Evolutionary conservation across 768 basidiomycete genomes (phyloP).

Genomic region (Rhizopogon vulgaris): DNA sequence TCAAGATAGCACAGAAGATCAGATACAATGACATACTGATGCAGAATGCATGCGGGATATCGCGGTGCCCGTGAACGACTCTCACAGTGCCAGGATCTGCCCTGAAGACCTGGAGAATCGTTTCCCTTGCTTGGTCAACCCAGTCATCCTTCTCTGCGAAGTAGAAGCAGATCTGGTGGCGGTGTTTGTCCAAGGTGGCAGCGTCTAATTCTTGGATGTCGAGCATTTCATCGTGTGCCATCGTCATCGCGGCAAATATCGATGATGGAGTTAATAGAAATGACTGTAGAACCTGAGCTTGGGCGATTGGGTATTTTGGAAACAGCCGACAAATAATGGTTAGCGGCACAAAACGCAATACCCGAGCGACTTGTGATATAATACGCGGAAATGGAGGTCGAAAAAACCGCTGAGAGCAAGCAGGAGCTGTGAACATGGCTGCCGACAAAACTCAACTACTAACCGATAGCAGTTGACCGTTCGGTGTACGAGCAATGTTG

Average conservation of each 20-base stretch:
- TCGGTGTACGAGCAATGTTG: slow-evolving; percentile 58
- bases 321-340: slow-evolving; percentile 41
- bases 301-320: slow-evolving; percentile 42
- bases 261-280: slow-evolving; percentile 47
- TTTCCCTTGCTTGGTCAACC: slow-evolving; percentile 54
- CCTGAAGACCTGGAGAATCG: slow-evolving; percentile 36
- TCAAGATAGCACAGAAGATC: neutral
- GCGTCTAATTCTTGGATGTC: slow-evolving; percentile 49
- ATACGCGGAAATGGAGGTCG: slow-evolving; percentile 37
- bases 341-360: slow-evolving; percentile 34
- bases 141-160: slow-evolving; percentile 63
- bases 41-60: slow-evolving; percentile 69
- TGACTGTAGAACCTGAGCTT: slow-evolving; percentile 38
- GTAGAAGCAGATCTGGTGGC: slow-evolving; percentile 43
- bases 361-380: slow-evolving; percentile 38
- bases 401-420: slow-evolving; percentile 38
- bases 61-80: slow-evolving; percentile 38
- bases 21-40: slow-evolving; percentile 43
- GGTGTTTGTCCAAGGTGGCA: slow-evolving; percentile 32
- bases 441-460: slow-evolving; percentile 17
- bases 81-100: slow-evolving; percentile 25
- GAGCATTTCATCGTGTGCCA: slow-evolving; percentile 69
- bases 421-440: neutral
- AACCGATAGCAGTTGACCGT: slow-evolving; percentile 55
- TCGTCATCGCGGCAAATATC: slow-evolving; percentile 47